Evolutionary conservation across 495 filamentous ascomycete genomes (phyloP).

Genomic region (Choiromyces venosus): DNA sequence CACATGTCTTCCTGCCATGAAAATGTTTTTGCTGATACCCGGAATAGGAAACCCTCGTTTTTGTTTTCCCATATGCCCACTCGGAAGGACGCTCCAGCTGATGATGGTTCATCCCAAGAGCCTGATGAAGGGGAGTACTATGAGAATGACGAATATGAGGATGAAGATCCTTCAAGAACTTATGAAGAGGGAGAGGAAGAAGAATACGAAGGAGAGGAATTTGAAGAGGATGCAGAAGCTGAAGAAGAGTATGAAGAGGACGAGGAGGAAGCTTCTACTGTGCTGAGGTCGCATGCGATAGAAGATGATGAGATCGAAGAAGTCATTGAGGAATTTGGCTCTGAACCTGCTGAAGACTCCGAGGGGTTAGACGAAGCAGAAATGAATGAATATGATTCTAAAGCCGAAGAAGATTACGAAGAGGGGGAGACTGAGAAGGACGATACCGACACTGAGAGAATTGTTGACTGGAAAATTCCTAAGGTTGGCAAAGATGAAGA

Average conservation of each 20-base stretch:
- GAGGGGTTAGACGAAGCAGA: slow-evolving; percentile 1
- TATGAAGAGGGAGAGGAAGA: slow-evolving; percentile 24
- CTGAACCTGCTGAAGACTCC: slow-evolving; percentile 10
- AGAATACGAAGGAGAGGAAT: slow-evolving; percentile 3
- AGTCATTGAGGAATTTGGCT: slow-evolving; percentile 8
- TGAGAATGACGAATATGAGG: slow-evolving; percentile 23
- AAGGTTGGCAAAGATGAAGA: slow-evolving; percentile 3
- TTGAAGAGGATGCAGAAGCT: slow-evolving; percentile 16
- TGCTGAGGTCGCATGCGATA: neutral
- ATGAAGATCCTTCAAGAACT: slow-evolving; percentile 13
- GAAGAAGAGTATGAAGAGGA: slow-evolving; percentile 23
- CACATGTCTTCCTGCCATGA: neutral
- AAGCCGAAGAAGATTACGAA: slow-evolving; percentile 16
- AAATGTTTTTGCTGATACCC: neutral
- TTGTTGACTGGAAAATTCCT: slow-evolving; percentile 1
- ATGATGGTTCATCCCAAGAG: neutral
- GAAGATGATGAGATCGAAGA: slow-evolving; percentile 20
- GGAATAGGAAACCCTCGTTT: neutral
- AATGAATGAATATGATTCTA: slow-evolving; percentile 4
- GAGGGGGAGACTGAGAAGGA: slow-evolving; percentile 35
- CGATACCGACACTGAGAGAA: slow-evolving; percentile 24
- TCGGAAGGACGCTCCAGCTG: neutral
- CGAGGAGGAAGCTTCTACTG: slow-evolving; percentile 7
- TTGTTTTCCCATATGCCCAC: neutral
- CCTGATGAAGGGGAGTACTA: slow-evolving; percentile 18